A percentile compares a stretch with the other conserved stretches of the same genome.
phyloP scores from a whole-genome alignment of 306 rosid species.

The Glycine tomentella region DNA sequence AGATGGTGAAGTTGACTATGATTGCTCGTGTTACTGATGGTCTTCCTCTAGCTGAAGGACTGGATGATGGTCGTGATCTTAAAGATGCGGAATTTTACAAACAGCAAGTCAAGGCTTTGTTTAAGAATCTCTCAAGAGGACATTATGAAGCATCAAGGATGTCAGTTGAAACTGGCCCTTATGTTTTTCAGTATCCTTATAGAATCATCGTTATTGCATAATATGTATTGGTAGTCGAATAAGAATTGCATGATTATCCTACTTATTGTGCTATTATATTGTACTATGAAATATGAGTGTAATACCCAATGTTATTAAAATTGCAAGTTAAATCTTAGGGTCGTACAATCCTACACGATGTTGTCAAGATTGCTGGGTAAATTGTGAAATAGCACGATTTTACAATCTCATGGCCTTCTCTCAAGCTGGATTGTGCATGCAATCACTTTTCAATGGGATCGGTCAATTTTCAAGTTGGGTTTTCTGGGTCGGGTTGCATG shows the following conservation, averaged over 20 bases:
- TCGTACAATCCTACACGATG: too few relatives aligned
- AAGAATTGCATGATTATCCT: not conserved
- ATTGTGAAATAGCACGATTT: too few relatives aligned
- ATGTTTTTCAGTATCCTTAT: conserved; percentile 88
- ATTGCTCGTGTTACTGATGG: conserved; percentile 98
- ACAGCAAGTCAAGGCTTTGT: conserved; percentile 93
- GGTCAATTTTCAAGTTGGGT: too few relatives aligned
- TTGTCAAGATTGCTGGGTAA: too few relatives aligned
- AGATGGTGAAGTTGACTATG: conserved; percentile 97
- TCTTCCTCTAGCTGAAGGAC: conserved; percentile 91
- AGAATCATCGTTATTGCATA: not conserved
- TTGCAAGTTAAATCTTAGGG: too few relatives aligned
- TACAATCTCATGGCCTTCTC: too few relatives aligned
- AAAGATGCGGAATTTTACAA: conserved; percentile 79
- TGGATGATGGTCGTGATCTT: conserved; percentile 90
- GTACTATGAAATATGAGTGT: too few relatives aligned
- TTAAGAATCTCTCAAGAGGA: conserved; percentile 88
- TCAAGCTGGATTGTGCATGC: too few relatives aligned
- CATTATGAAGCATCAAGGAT: conserved; percentile 95
- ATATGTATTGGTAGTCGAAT: conserved; percentile 21
- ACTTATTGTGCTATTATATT: too few relatives aligned
- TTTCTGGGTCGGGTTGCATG: too few relatives aligned
- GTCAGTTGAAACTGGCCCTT: conserved; percentile 95
- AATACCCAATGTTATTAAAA: too few relatives aligned
- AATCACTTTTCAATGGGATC: too few relatives aligned